Evolutionary conservation across 352 stramenopile genomes (phyloP).

Genomic region (Phytopythium kandeliae): DNA sequence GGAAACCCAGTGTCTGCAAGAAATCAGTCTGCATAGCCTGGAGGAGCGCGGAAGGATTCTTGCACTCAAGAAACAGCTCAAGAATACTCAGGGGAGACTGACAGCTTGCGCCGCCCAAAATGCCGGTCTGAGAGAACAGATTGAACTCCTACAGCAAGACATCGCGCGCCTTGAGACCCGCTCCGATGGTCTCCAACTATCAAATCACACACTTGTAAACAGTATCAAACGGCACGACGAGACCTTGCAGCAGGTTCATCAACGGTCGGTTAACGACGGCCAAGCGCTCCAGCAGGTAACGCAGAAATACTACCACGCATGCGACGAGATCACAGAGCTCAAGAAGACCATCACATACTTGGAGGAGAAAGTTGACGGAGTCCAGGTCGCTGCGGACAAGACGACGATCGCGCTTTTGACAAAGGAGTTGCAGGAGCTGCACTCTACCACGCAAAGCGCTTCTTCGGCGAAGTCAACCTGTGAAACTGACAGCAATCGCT

Average conservation of each 20-base stretch:
- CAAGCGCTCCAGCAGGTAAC: constrained; percentile 43
- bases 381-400: constrained; percentile 60
- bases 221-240: constrained; percentile 75
- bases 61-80: constrained; percentile 38
- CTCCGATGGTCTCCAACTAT: constrained; percentile 35
- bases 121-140: constrained; percentile 19
- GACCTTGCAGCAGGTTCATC: constrained; percentile 50
- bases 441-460: constrained; percentile 9
- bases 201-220: constrained; percentile 48
- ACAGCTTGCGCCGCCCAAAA: constrained; percentile 46
- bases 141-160: constrained; percentile 21
- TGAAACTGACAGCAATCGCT: neutral
- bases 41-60: constrained; percentile 31
- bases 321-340: constrained; percentile 67
- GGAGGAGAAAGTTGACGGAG: constrained; percentile 63
- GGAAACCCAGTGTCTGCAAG: constrained; percentile 53
- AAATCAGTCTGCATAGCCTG: constrained; percentile 39
- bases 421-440: constrained; percentile 49
- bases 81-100: constrained; percentile 45
- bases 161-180: constrained; percentile 24
- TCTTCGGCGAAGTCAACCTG: neutral
- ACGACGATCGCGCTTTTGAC: constrained; percentile 57
- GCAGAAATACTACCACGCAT: constrained; percentile 58
- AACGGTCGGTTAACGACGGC: constrained; percentile 47
- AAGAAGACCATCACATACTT: constrained; percentile 58